A percentile compares a stretch with the other conserved stretches of the same genome.
phyloP scores from a whole-genome alignment of 257 asterid species.

The Solanum virginianum region DNA sequence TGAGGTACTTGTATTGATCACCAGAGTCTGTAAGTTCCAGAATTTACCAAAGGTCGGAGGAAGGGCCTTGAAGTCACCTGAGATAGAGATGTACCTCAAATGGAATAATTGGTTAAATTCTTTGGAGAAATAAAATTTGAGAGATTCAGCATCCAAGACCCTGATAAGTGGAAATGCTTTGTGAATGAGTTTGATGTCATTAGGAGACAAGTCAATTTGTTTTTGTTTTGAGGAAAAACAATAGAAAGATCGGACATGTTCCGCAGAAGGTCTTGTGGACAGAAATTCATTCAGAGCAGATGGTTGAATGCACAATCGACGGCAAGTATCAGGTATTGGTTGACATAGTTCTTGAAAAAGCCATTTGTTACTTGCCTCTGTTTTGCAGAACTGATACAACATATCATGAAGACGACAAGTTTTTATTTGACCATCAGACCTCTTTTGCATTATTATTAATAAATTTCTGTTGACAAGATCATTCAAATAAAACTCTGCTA shows the following conservation, averaged over 20 bases:
- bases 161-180: background rate
- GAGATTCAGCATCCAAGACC: background rate
- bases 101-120: background rate
- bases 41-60: background rate
- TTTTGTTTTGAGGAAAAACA: background rate
- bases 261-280: background rate
- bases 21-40: background rate
- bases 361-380: background rate
- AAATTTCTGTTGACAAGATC: constrained; percentile 13
- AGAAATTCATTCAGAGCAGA: background rate
- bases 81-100: background rate
- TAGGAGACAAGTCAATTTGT: background rate
- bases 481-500: constrained; percentile 5
- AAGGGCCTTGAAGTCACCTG: background rate
- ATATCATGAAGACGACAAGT: constrained; percentile 5
- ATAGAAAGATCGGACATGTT: background rate
- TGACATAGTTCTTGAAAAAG: background rate
- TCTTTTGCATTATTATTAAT: constrained; percentile 6
- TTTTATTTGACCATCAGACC: constrained; percentile 4
- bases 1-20: background rate
- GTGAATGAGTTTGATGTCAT: background rate
- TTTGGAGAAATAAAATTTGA: background rate
- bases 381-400: constrained; percentile 7
- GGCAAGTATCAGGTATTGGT: background rate
- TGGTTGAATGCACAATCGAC: background rate